Evolutionary conservation across 176 grass and related monocot species (phyloP).

Genomic region (maize (Zea mays)): Zm-B73-REFERENCE-NAM-5.0 NC_050101.1:132095501-132096000

Average conservation of each 20-base stretch:
- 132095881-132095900: slow-evolving; percentile 89
- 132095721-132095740: slow-evolving; percentile 68
- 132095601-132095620: slow-evolving; percentile 90
- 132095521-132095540: not conserved
- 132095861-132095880: slow-evolving; percentile 91
- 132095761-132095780: slow-evolving; percentile 82
- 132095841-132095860: slow-evolving; percentile 87
- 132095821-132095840: slow-evolving; percentile 85
- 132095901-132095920: slow-evolving; percentile 88
- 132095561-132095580: slow-evolving; percentile 98
- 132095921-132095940: slow-evolving; percentile 92
- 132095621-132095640: slow-evolving; percentile 79
- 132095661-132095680: slow-evolving; percentile 82
- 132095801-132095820: slow-evolving; percentile 66
- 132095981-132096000: slow-evolving; percentile 86
- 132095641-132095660: slow-evolving; percentile 80
- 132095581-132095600: slow-evolving; percentile 90
- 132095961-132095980: slow-evolving; percentile 92
- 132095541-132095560: slow-evolving; percentile 95
- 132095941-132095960: slow-evolving; percentile 99
- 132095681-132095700: slow-evolving; percentile 88
- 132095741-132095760: slow-evolving; percentile 66
- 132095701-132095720: slow-evolving; percentile 94
- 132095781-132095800: slow-evolving; percentile 47
- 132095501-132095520: not conserved